phyloP scores from a whole-genome alignment of 139 green algal genomes.

The Bryopsis sp. region DNA sequence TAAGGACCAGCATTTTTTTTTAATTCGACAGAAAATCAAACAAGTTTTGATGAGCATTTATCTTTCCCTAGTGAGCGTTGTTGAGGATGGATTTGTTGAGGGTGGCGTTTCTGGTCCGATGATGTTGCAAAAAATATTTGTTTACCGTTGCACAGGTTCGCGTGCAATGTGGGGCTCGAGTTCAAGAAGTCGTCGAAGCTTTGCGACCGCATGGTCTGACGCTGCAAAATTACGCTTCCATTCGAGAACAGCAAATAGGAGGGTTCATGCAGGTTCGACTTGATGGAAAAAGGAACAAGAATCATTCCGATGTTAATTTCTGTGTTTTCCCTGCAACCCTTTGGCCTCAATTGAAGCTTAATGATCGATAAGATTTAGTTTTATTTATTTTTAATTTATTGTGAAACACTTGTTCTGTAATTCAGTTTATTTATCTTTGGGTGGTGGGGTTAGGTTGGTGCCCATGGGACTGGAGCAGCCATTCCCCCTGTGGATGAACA shows the following conservation, averaged over 20 bases:
- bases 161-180: slow-evolving; percentile 66
- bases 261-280: slow-evolving; percentile 89
- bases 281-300: no score
- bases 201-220: slow-evolving; percentile 76
- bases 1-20: no score
- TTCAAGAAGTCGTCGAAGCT: slow-evolving; percentile 69
- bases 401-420: background rate
- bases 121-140: slow-evolving; percentile 1
- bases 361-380: no score
- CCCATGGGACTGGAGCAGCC: slow-evolving; percentile 84
- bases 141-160: slow-evolving; percentile 43
- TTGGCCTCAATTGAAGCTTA: no score
- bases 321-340: no score
- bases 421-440: background rate
- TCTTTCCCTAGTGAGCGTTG: no score
- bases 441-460: slow-evolving; percentile 56
- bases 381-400: background rate
- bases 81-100: background rate
- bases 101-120: slow-evolving; percentile 2
- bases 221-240: slow-evolving; percentile 92
- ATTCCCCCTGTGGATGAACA: slow-evolving; percentile 89
- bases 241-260: slow-evolving; percentile 91
- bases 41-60: no score
- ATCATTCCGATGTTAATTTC: no score
- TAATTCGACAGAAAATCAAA: no score